Conservation (phyloP, 2,329 filamentous ascomycete genomes). For the Cercospora berteroae region DNA sequence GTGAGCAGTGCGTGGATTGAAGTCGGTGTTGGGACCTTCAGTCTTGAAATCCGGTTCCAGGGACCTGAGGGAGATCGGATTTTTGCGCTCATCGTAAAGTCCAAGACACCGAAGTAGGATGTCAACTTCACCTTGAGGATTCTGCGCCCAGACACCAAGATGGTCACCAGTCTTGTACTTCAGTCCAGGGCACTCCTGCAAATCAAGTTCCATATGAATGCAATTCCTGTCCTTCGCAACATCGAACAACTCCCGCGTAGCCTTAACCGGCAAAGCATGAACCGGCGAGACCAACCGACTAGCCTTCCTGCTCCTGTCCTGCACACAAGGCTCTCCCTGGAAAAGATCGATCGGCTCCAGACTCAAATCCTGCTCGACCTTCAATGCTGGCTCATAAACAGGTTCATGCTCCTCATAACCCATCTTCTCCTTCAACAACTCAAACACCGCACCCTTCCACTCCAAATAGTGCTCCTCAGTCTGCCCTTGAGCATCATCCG, state of each 20-base stretch:
- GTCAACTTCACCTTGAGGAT: conserved; percentile 42
- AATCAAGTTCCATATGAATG: conserved; percentile 44
- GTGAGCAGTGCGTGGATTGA: conserved; percentile 43
- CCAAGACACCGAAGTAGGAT: conserved; percentile 36
- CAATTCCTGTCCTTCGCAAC: conserved; percentile 40
- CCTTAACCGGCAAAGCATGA: conserved; percentile 35
- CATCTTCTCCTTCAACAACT: conserved; percentile 35
- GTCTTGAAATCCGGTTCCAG: conserved; percentile 35
- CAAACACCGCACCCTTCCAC: conserved; percentile 43
- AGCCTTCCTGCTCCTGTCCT: conserved; percentile 19
- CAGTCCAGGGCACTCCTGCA: conserved; percentile 37
- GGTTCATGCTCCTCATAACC: conserved; percentile 38
- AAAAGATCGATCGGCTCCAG: conserved; percentile 32
- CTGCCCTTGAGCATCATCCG: conserved; percentile 44
- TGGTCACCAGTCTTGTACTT: conserved; percentile 48
- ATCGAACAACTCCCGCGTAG: conserved; percentile 39
- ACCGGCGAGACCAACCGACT: conserved; percentile 37
- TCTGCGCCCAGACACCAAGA: conserved; percentile 43
- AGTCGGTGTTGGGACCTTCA: conserved; percentile 42
- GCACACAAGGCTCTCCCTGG: conserved; percentile 30
- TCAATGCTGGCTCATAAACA: conserved; percentile 37
- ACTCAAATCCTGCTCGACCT: conserved; percentile 31
- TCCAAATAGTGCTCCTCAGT: conserved; percentile 47
- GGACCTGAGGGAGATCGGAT: conserved; percentile 33
- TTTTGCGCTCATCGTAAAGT: conserved; percentile 21